Base-by-base conservation (phyloP, 192 early-diverging fungal genomes). In the Gamsiella multidivaricata region DNA sequence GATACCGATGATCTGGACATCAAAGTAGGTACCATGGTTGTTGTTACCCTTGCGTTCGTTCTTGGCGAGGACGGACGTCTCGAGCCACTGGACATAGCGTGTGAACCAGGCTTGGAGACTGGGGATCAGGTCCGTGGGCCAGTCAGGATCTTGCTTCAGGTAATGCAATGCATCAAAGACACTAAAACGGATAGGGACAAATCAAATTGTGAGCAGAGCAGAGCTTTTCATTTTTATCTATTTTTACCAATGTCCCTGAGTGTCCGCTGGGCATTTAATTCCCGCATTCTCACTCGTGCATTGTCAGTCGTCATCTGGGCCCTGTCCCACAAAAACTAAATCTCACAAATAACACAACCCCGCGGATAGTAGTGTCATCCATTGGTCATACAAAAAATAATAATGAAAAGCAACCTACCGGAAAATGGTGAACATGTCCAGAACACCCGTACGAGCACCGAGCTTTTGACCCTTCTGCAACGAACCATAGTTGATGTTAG, bases 11-110 rank as follows among this genome's bases (percentile, higher is more conserved):
- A 71, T 29, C 43, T 90, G 88, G 6, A 87, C 79, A 54, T 87
- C 86, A 69, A 81, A 85, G 80, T 83, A 86, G 14, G 87, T 84
- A 63, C 86, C 88, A 34, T 87, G 88, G 54, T 88, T 86, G 71
- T 88, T 83, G 59, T 78, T 54, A 12, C 75, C 70, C 11, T 42
- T 52, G n/a, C 66, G 53, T 33, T 84, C 83, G 0, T 28, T 50
- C 41, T 58, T 72, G 41, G 80, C 83, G 5, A 78, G 42, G 3
- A 28, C 20, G 23, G 71, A 69, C 4, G 62, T 72, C 14, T 63
- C 52, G 33, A 84, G 72, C 83, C 83, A 84, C 4, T 62, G 23
- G 22, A 56, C 64, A 54, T 84, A 84, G 17, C 61, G 31, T 0
- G 64, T 61, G 51, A 84, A 82, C 83, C 83, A 84, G 1, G 25